Percentiles rank a stretch among this genome's conserved stretches.
These are phyloP conservation scores for Talaromyces stipitatus DNA, from an alignment of 495 filamentous ascomycete genomes.

Conservation along the genomic window DNA sequence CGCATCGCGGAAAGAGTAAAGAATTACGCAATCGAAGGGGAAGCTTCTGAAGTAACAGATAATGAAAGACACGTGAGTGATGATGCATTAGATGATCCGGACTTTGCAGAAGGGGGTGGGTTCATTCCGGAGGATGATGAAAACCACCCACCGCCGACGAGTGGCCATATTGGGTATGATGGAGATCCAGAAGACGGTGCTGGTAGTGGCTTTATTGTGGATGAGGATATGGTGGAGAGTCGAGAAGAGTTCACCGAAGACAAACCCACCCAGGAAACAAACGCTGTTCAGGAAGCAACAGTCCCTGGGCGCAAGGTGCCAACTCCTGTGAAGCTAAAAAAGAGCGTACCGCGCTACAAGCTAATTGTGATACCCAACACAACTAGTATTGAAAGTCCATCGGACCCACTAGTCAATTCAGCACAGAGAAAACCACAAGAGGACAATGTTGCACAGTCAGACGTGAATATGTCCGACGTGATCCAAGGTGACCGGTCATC, in stretches of 20 bases:
- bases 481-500: conserved; percentile 8
- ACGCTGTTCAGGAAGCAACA: neutral
- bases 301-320: neutral
- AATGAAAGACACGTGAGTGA: conserved; percentile 15
- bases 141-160: conserved; percentile 9
- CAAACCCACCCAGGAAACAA: neutral
- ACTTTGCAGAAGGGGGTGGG: conserved; percentile 28
- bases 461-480: conserved; percentile 1
- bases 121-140: conserved; percentile 44
- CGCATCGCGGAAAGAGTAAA: conserved; percentile 72
- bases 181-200: neutral
- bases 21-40: conserved; percentile 50
- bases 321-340: neutral
- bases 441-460: conserved; percentile 8
- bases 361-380: conserved; percentile 22
- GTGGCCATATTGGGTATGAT: neutral
- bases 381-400: neutral
- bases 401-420: conserved; percentile 7
- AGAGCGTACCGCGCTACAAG: conserved; percentile 17
- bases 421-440: neutral
- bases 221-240: conserved; percentile 9
- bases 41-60: conserved; percentile 18
- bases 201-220: conserved; percentile 22
- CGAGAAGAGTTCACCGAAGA: neutral
- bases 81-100: conserved; percentile 16